These are phyloP conservation scores for Aspergillus hortae DNA, from an alignment of 2,329 filamentous ascomycete species.

Conservation along the genomic window DNA sequence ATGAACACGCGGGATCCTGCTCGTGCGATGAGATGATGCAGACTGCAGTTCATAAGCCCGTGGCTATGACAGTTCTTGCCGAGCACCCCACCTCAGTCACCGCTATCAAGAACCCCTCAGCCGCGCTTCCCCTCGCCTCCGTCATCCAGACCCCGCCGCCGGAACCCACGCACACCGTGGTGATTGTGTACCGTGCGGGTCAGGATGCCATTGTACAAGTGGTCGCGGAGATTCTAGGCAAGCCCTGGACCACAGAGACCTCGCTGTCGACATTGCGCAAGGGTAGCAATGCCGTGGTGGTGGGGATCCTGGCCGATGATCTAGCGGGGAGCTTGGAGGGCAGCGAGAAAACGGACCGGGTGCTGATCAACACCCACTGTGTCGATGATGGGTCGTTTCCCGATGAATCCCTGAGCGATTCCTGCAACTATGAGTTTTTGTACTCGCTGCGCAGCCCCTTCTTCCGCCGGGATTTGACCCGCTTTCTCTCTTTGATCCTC, in stretches of 20 bases:
- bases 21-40: slow-evolving; percentile 33
- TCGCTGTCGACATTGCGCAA: slow-evolving; percentile 52
- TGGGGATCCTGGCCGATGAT: slow-evolving; percentile 60
- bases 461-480: slow-evolving; percentile 69
- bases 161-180: slow-evolving; percentile 38
- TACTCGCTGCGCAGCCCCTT: slow-evolving; percentile 67
- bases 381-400: slow-evolving; percentile 67
- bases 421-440: slow-evolving; percentile 82
- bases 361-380: slow-evolving; percentile 74
- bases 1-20: slow-evolving; percentile 24
- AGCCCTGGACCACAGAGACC: slow-evolving; percentile 61
- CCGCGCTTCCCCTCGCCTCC: slow-evolving; percentile 11
- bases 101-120: slow-evolving; percentile 16
- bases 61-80: slow-evolving; percentile 30
- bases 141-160: slow-evolving; percentile 7
- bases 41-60: slow-evolving; percentile 28
- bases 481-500: slow-evolving; percentile 74
- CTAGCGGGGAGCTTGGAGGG: slow-evolving; percentile 56
- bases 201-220: slow-evolving; percentile 72
- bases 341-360: slow-evolving; percentile 58
- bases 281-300: slow-evolving; percentile 61
- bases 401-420: slow-evolving; percentile 61
- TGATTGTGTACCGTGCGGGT: slow-evolving; percentile 66
- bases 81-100: slow-evolving; percentile 20
- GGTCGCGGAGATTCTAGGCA: slow-evolving; percentile 76